Percentiles rank a stretch among this genome's conserved stretches.
These are phyloP conservation scores for Strobilomyces confusus DNA, from an alignment of 768 basidiomycete species.

Conservation along the genomic window DNA sequence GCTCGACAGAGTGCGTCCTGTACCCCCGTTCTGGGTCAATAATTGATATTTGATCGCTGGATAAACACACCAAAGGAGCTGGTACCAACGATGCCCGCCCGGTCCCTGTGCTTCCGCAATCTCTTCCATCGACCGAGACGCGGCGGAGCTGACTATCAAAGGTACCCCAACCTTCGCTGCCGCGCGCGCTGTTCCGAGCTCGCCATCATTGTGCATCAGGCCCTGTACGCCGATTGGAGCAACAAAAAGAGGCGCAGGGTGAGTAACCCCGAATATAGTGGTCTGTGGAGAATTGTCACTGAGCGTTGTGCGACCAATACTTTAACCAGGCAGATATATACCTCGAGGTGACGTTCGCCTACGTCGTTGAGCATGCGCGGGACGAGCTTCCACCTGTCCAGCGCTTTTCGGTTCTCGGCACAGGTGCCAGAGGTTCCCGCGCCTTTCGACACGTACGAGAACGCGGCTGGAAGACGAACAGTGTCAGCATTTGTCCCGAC, in stretches of 20 bases:
- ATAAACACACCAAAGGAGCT: slow-evolving; percentile 33
- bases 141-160: slow-evolving; percentile 24
- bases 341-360: slow-evolving; percentile 46
- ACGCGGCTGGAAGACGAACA: slow-evolving; percentile 43
- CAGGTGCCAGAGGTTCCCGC: slow-evolving; percentile 67
- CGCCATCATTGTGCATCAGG: slow-evolving; percentile 41
- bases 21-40: neutral
- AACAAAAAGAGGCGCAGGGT: slow-evolving; percentile 41
- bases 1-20: slow-evolving; percentile 37
- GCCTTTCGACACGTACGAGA: slow-evolving; percentile 64
- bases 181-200: slow-evolving; percentile 42
- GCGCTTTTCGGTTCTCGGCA: slow-evolving; percentile 56
- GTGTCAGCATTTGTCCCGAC: neutral
- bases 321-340: slow-evolving; percentile 19
- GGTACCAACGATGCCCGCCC: slow-evolving; percentile 44
- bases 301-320: neutral
- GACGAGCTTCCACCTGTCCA: slow-evolving; percentile 52
- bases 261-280: slow-evolving; percentile 45
- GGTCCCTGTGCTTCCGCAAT: slow-evolving; percentile 44
- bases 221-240: slow-evolving; percentile 57
- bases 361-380: slow-evolving; percentile 55
- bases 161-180: slow-evolving; percentile 46
- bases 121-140: slow-evolving; percentile 47
- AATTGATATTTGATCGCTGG: neutral
- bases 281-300: slow-evolving; percentile 37